Percentiles rank a stretch among this genome's conserved stretches.
phyloP scores from a whole-genome alignment of 2,329 filamentous ascomycete species.

The Paecilomyces sp. region DNA sequence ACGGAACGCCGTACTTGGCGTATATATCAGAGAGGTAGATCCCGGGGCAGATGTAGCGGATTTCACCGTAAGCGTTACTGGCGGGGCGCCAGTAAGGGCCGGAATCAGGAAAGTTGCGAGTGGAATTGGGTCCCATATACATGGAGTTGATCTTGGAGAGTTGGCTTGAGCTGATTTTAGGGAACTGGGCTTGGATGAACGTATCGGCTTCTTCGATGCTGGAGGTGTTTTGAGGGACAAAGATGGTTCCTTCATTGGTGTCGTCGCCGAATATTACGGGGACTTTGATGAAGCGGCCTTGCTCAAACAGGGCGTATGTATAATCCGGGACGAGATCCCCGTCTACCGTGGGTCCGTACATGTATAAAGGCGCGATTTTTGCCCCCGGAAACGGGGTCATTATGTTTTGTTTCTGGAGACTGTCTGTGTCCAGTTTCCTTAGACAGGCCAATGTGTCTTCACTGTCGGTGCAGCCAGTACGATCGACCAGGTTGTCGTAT shows the following conservation, averaged over 20 bases:
- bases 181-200: constrained; percentile 55
- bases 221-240: constrained; percentile 45
- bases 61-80: constrained; percentile 55
- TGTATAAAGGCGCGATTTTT: constrained; percentile 37
- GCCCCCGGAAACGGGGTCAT: constrained; percentile 41
- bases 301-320: constrained; percentile 41
- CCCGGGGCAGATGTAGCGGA: constrained; percentile 59
- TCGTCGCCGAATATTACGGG: constrained; percentile 53
- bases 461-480: constrained; percentile 39
- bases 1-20: constrained; percentile 23
- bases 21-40: constrained; percentile 46
- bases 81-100: constrained; percentile 54
- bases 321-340: constrained; percentile 44
- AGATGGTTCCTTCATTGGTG: constrained; percentile 60
- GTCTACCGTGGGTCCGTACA: constrained; percentile 48
- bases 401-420: constrained; percentile 41
- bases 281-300: constrained; percentile 45
- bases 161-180: constrained; percentile 45
- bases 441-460: constrained; percentile 44
- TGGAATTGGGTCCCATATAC: constrained; percentile 47
- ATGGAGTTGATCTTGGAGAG: constrained; percentile 46
- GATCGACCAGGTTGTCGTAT: constrained; percentile 44
- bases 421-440: constrained; percentile 35
- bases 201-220: constrained; percentile 43
- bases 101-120: constrained; percentile 38